Conservation (phyloP, 305 asterid species). For the Ilex paraguariensis region DNA sequence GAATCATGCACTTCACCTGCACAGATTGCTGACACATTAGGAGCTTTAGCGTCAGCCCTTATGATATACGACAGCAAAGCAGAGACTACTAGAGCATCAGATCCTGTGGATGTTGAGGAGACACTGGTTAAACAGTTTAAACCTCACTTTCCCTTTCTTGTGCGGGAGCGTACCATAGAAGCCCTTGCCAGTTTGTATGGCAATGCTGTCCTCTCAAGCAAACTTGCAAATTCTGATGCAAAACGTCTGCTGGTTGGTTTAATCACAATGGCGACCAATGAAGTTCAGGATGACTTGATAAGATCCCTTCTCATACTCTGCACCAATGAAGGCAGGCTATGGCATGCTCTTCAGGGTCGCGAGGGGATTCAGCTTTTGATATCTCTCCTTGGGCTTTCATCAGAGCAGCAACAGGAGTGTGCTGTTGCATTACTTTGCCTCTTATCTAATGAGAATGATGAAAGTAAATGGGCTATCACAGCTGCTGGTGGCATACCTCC, state of each 20-base stretch:
- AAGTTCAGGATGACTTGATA: conserved; percentile 90
- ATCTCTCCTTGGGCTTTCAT: conserved; percentile 97
- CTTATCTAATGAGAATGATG: conserved; percentile 87
- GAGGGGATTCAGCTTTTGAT: conserved; percentile 97
- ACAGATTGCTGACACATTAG: conserved; percentile 95
- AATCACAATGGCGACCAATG: conserved; percentile 93
- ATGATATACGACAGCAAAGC: conserved; percentile 96
- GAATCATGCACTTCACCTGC: conserved; percentile 93
- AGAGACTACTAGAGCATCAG: conserved; percentile 79
- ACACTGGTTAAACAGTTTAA: conserved; percentile 83
- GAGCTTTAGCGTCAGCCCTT: conserved; percentile 98
- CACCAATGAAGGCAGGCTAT: conserved; percentile 83
- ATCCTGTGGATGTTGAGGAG: conserved; percentile 83
- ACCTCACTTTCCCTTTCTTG: conserved; percentile 60
- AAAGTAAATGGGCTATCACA: conserved; percentile 99
- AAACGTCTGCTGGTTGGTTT: conserved; percentile 89
- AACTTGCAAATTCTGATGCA: conserved; percentile 91
- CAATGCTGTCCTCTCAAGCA: conserved; percentile 63
- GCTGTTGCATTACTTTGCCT: conserved; percentile 96
- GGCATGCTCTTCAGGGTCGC: conserved; percentile 99
- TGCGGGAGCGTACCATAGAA: conserved; percentile 96
- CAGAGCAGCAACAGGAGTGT: conserved; percentile 99
- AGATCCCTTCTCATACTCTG: conserved; percentile 84
- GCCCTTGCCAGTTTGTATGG: conserved; percentile 99
- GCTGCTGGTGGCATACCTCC: conserved; percentile 99